A percentile compares a stretch with the other conserved stretches of the same genome.
Conservation (phyloP, 2,329 filamentous ascomycete species). For the Purpureocillium takamizusanense region DNA sequence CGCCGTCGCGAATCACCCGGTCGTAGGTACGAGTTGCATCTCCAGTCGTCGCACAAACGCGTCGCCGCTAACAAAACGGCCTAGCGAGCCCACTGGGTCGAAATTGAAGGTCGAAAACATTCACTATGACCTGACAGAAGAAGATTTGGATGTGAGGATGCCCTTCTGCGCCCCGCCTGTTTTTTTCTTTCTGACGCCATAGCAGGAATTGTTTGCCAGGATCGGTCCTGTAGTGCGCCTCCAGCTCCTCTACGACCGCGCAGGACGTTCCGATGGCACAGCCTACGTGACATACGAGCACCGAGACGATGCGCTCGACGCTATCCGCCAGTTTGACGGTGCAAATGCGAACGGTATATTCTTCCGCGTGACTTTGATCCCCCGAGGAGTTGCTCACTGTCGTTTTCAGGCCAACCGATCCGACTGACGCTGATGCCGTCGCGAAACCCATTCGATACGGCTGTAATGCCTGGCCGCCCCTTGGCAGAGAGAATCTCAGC, state of each 20-base stretch:
- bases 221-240: constrained; percentile 66
- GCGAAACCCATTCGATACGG: constrained; percentile 49
- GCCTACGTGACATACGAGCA: constrained; percentile 76
- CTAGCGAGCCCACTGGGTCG: constrained; percentile 46
- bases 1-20: constrained; percentile 35
- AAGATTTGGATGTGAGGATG: constrained; percentile 62
- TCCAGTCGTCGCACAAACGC: not conserved
- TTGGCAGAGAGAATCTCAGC: constrained; percentile 53
- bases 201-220: constrained; percentile 67
- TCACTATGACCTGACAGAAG: constrained; percentile 83
- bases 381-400: not conserved
- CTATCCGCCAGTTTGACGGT: constrained; percentile 74
- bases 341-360: constrained; percentile 80
- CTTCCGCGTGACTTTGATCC: not conserved
- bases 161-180: not conserved
- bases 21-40: constrained; percentile 16
- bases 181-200: constrained; percentile 13
- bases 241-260: constrained; percentile 73
- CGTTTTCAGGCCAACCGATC: constrained; percentile 62
- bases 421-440: constrained; percentile 56
- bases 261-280: constrained; percentile 76
- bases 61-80: constrained; percentile 5
- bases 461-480: constrained; percentile 45
- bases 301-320: constrained; percentile 61
- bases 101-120: constrained; percentile 83